Base-by-base conservation (phyloP, 2,329 filamentous ascomycete species). In the Aspergillus sp. region DNA sequence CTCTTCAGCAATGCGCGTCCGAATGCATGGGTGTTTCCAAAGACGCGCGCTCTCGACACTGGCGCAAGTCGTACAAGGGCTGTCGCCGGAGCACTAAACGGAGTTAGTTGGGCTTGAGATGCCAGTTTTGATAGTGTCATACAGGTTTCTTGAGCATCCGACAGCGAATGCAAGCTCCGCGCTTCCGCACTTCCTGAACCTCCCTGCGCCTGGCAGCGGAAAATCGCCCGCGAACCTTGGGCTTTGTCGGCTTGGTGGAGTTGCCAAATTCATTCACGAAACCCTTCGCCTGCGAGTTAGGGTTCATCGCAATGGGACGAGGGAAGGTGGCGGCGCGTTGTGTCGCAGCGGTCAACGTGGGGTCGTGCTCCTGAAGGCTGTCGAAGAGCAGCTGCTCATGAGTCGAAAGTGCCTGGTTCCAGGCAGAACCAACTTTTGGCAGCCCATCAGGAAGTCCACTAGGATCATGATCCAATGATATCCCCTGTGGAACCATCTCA, bases 111-210 rank as follows among this genome's bases (percentile, higher is more conserved):
- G 45, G 27, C 4, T 26, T 10, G 5, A 27, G 12, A 26, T 12
- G 31, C 10, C 7, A n/a, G n/a, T 5, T 35, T 8, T n/a, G 29
- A 27, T 26, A 4, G 12, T 19, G 38, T 33, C 61, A 49, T 65
- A 71, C 68, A 32, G 78, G 76, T 54, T 83, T 83, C 64, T 82
- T 83, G 26, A 83, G 64, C 79, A 83, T 82, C 10, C 79, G 76
- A 57, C 79, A 83, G 30, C 79, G 74, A 48, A 82, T 75, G 53
- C 79, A 83, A 6, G 79, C 79, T 9, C 79, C 79, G 41, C 73
- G 69, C 58, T 82, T 81, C 26, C 79, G 71, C 30, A 81, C 75
- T 47, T 78, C 73, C 49, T 79, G 75, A 2, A 82, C 79, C 54
- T 82, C 77, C 49, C 78, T 75, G 30, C 79, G 72, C 46, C 79